These are phyloP conservation scores for Pseudopyrenochaeta lycopersici DNA, from an alignment of 2,329 filamentous ascomycete species.

Conservation along the genomic window DNA sequence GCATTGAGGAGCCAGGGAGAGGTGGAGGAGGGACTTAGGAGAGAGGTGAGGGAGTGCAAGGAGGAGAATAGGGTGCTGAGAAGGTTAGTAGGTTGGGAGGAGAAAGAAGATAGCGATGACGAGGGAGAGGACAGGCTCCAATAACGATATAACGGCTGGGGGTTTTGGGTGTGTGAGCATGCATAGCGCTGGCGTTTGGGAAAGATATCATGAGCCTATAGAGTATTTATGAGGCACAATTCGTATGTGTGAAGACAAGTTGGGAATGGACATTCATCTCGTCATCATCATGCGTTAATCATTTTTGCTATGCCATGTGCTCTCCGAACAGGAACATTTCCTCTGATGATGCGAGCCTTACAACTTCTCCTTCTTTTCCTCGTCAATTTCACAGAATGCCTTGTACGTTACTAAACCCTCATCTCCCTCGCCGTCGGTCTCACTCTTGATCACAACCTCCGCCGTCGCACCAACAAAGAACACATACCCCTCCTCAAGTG, in stretches of 20 bases:
- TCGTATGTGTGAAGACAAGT: background rate
- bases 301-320: no score
- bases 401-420: constrained; percentile 88
- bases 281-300: background rate
- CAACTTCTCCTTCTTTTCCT: constrained; percentile 40
- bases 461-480: constrained; percentile 83
- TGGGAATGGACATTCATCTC: background rate
- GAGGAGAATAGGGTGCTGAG: constrained; percentile 59
- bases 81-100: constrained; percentile 57
- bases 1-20: constrained; percentile 52
- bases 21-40: constrained; percentile 45
- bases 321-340: no score
- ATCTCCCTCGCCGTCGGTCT: constrained; percentile 53
- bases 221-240: background rate
- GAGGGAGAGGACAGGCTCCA: constrained; percentile 36
- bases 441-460: constrained; percentile 78
- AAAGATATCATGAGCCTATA: constrained; percentile 10
- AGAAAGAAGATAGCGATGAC: constrained; percentile 52
- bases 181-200: constrained; percentile 37
- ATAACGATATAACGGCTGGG: background rate
- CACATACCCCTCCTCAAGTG: constrained; percentile 63
- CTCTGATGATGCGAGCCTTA: constrained; percentile 10
- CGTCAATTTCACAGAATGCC: constrained; percentile 83
- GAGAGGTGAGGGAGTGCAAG: constrained; percentile 53
- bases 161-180: background rate